phyloP scores from a whole-genome alignment of 2,329 filamentous ascomycete genomes.

The Aspergillus transmontanensis region DNA sequence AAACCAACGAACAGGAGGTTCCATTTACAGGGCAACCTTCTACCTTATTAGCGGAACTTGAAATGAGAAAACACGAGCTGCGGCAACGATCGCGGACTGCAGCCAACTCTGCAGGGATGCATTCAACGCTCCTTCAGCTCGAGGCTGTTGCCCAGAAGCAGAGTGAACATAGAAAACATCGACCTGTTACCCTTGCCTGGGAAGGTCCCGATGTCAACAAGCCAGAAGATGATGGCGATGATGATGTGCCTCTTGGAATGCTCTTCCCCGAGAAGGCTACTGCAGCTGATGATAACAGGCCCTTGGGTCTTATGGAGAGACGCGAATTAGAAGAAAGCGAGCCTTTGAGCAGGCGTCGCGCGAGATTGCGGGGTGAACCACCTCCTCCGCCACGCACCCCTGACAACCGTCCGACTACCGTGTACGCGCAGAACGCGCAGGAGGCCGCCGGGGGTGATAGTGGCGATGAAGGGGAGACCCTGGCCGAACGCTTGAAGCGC shows the following conservation, averaged over 20 bases:
- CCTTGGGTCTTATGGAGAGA: conserved; percentile 59
- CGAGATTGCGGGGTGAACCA: conserved; percentile 68
- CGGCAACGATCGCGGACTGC: conserved; percentile 75
- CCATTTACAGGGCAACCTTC: conserved; percentile 73
- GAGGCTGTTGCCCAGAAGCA: conserved; percentile 89
- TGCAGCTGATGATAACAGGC: conserved; percentile 37
- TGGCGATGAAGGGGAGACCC: conserved; percentile 46
- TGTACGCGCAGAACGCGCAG: conserved; percentile 34
- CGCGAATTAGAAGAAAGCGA: conserved; percentile 91
- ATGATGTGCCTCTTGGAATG: conserved; percentile 85
- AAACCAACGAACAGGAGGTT: conserved; percentile 48
- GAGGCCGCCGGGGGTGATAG: conserved; percentile 31
- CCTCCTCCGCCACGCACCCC: conserved; percentile 33
- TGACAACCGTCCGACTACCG: conserved; percentile 36
- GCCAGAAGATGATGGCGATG: conserved; percentile 63
- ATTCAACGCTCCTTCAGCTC: conserved; percentile 84
- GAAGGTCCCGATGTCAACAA: conserved; percentile 58
- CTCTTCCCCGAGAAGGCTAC: conserved; percentile 61
- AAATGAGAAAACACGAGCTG: conserved; percentile 86
- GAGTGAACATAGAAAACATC: conserved; percentile 67
- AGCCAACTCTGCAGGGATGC: conserved; percentile 75
- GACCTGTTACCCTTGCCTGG: conserved; percentile 87
- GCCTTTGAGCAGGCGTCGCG: conserved; percentile 75
- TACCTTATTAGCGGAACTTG: conserved; percentile 87
- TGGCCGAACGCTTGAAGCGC: conserved; percentile 47